phyloP scores from a whole-genome alignment of 352 stramenopile species.

The Pythium volutum region DNA sequence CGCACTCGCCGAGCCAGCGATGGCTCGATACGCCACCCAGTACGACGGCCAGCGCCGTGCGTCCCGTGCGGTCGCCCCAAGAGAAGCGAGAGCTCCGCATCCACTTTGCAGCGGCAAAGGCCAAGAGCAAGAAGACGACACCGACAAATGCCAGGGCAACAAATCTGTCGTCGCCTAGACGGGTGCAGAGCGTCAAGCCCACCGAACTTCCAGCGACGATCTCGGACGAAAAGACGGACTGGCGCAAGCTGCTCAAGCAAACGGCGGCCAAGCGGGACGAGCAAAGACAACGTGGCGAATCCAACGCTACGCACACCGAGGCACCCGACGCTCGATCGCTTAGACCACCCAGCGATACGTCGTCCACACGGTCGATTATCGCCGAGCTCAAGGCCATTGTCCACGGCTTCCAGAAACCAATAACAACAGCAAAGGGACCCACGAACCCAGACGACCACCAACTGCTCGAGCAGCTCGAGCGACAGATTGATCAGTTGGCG shows the following conservation, averaged over 20 bases:
- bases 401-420: slow-evolving; percentile 40
- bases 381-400: slow-evolving; percentile 51
- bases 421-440: slow-evolving; percentile 6
- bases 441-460: neutral
- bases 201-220: slow-evolving; percentile 47
- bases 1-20: neutral
- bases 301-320: neutral
- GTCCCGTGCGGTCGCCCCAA: slow-evolving; percentile 29
- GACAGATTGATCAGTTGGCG: slow-evolving; percentile 45
- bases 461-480: slow-evolving; percentile 53
- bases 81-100: slow-evolving; percentile 36
- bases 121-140: slow-evolving; percentile 4
- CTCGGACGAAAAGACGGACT: slow-evolving; percentile 62
- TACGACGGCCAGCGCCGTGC: slow-evolving; percentile 4
- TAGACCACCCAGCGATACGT: neutral
- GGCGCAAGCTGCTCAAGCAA: slow-evolving; percentile 59
- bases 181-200: slow-evolving; percentile 42
- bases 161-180: slow-evolving; percentile 14
- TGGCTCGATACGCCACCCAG: slow-evolving; percentile 24
- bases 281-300: neutral
- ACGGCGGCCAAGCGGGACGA: slow-evolving; percentile 5
- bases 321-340: neutral
- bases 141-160: neutral
- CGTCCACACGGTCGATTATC: slow-evolving; percentile 41
- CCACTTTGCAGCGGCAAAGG: slow-evolving; percentile 26